Base-by-base conservation (phyloP, 768 basidiomycete species). In the Russula vinacea region DNA sequence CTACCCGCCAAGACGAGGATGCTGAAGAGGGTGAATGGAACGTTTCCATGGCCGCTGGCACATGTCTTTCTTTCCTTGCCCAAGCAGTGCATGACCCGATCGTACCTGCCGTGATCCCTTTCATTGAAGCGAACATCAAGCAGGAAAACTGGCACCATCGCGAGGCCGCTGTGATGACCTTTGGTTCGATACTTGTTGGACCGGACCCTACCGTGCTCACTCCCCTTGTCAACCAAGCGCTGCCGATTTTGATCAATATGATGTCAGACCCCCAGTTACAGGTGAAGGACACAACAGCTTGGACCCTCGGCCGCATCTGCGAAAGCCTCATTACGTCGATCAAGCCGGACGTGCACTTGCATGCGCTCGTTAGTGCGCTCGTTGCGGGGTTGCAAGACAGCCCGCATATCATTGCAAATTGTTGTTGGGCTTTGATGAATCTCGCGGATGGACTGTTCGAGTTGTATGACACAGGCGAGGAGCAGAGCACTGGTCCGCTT, bases 1-100 rank as follows among this genome's bases (percentile, higher is more conserved):
- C 83, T 64, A 93, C 90, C 2, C 89, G 85, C 67, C 97, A 99
- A 74, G 92, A 95, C 70, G 97, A 98, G 73, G 94, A 98, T 69
- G 94, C 93, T 1, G 94, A 96, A 50, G 96, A 98, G 68, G 97
- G 98, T 69, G 97, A 99, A 74, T 99, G 97, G 97, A 96, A 96
- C 71, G 86, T 96, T 47, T 88, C 94, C 17, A 98, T 98, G 96
- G 93, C 96, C 22, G 95, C 93, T 11, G 93, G 89, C 24, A 95
- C 92, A 2, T 97, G 94, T 74, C 80, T 99, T 58, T 80, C 85
- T 24, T 87, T 94, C 58, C 85, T 98, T 66, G 93, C 97, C 0
- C 87, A 89, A 63, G 92, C 94, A 33, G 93, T 98, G 13, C 83
- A 90, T 60, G 96, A 99, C 73, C 79, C 83, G 14, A 90, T 99